A percentile compares a stretch with the other conserved stretches of the same genome.
Conservation (phyloP, 169 alveolate genomes). For the Plasmodium adleri region DNA sequence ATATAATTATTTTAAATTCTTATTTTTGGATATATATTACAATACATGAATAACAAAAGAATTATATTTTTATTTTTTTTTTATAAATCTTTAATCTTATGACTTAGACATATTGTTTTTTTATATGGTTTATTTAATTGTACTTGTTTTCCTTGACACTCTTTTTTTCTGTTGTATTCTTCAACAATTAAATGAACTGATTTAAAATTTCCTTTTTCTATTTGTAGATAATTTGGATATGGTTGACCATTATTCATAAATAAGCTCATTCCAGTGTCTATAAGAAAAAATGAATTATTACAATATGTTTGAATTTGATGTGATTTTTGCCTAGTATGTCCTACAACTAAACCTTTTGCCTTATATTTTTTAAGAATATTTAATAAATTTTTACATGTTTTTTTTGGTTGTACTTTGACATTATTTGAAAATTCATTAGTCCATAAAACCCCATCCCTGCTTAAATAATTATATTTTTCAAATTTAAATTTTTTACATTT, state of each 20-base stretch:
- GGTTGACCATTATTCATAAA: slow-evolving; percentile 51
- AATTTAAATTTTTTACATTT: slow-evolving; percentile 5
- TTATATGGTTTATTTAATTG: slow-evolving; percentile 17
- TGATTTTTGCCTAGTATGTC: slow-evolving; percentile 43
- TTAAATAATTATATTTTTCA: slow-evolving; percentile 38
- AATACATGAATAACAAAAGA: too few relatives aligned
- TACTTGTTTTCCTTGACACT: slow-evolving; percentile 8
- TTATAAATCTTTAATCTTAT: too few relatives aligned
- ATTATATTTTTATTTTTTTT: too few relatives aligned
- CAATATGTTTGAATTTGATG: slow-evolving; percentile 43
- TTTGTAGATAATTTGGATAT: slow-evolving; percentile 38
- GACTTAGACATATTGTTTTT: slow-evolving; percentile 9
- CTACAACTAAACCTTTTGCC: slow-evolving; percentile 45
- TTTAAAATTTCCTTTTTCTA: slow-evolving; percentile 20
- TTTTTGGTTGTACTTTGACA: slow-evolving; percentile 15
- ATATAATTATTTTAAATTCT: too few relatives aligned
- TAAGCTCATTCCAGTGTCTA: slow-evolving; percentile 72
- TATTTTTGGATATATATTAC: neutral
- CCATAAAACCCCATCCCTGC: slow-evolving; percentile 48
- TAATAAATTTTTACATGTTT: slow-evolving; percentile 25
- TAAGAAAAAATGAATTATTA: slow-evolving; percentile 31
- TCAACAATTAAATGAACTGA: slow-evolving; percentile 29
- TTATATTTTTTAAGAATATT: slow-evolving; percentile 23
- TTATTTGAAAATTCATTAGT: slow-evolving; percentile 18
- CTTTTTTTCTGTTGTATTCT: neutral